Percentiles rank a stretch among this genome's conserved stretches.
phyloP scores from a whole-genome alignment of 2,329 filamentous ascomycete species.

The Helotiales sp. region DNA sequence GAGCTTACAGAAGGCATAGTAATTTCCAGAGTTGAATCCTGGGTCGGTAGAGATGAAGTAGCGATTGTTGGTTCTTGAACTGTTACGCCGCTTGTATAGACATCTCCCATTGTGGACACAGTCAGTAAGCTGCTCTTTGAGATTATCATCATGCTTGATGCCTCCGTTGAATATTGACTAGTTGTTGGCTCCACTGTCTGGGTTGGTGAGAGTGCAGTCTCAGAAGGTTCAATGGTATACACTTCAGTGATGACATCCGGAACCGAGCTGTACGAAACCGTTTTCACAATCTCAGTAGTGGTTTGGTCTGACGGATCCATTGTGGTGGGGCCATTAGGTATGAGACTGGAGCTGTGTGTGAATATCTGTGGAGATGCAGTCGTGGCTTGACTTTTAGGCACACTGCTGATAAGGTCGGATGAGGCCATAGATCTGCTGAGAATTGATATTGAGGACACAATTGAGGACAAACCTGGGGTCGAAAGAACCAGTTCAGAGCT shows the following conservation, averaged over 20 bases:
- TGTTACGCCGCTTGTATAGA: neutral
- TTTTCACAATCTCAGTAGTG: neutral
- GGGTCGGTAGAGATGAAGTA: neutral
- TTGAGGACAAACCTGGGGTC: neutral
- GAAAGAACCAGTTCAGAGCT: neutral
- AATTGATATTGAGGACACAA: neutral
- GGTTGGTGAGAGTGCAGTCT: neutral
- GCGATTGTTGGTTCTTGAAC: neutral
- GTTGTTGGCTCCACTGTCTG: neutral
- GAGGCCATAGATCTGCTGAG: too few relatives aligned
- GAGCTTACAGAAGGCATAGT: neutral
- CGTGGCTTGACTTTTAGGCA: too few relatives aligned
- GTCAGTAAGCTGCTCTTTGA: neutral
- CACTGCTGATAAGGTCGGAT: too few relatives aligned
- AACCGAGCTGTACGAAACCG: neutral
- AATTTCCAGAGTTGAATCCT: neutral
- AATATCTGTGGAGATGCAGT: neutral
- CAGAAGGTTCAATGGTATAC: neutral
- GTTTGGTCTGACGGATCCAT: neutral
- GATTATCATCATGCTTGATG: neutral
- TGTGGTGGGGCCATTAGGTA: neutral
- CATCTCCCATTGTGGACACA: neutral
- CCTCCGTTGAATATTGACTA: neutral
- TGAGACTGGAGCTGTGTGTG: too few relatives aligned
- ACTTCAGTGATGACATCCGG: neutral